A percentile compares a stretch with the other conserved stretches of the same genome.
phyloP scores from a whole-genome alignment of 257 asterid genomes.

The Plantago ovata region DNA sequence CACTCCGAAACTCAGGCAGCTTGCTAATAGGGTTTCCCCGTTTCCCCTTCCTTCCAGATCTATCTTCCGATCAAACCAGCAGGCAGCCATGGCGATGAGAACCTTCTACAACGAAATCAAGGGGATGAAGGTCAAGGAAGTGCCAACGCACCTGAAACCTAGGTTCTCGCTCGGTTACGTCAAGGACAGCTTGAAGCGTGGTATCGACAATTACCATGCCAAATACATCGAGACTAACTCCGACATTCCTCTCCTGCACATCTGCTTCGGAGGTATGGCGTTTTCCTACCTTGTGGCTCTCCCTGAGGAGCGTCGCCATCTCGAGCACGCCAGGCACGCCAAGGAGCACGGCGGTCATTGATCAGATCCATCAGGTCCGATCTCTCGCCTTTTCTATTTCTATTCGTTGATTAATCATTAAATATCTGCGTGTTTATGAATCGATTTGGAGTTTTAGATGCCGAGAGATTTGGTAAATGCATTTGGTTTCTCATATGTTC shows the following conservation, averaged over 20 bases:
- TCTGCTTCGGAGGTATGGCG: conserved; percentile 83
- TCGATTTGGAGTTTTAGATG: too few relatives aligned
- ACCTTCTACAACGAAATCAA: conserved; percentile 63
- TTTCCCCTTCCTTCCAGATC: too few relatives aligned
- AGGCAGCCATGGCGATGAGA: conserved; percentile 57
- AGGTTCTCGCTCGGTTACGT: conserved; percentile 38
- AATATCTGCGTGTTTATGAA: too few relatives aligned
- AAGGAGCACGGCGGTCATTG: conserved; percentile 50
- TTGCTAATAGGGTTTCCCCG: too few relatives aligned
- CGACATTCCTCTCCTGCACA: conserved; percentile 58
- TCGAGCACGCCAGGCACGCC: conserved; percentile 46
- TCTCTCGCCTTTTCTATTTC: too few relatives aligned
- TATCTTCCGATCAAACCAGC: too few relatives aligned
- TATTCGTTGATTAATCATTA: too few relatives aligned
- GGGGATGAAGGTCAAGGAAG: conserved; percentile 75
- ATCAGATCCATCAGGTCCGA: conserved; percentile 17
- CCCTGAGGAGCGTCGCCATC: conserved; percentile 99
- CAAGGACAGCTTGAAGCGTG: conserved; percentile 42
- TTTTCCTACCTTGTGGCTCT: conserved; percentile 85
- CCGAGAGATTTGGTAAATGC: too few relatives aligned
- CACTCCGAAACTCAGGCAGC: too few relatives aligned
- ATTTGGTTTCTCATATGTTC: too few relatives aligned
- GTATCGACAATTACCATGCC: conserved; percentile 56
- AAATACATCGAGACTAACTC: conserved; percentile 74
- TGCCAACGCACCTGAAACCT: conserved; percentile 75